Percentiles rank a stretch among this genome's conserved stretches.
Evolutionary conservation across 1,284 basidiomycete genomes (phyloP).

Genomic region (Porogramme epimiltina): DNA sequence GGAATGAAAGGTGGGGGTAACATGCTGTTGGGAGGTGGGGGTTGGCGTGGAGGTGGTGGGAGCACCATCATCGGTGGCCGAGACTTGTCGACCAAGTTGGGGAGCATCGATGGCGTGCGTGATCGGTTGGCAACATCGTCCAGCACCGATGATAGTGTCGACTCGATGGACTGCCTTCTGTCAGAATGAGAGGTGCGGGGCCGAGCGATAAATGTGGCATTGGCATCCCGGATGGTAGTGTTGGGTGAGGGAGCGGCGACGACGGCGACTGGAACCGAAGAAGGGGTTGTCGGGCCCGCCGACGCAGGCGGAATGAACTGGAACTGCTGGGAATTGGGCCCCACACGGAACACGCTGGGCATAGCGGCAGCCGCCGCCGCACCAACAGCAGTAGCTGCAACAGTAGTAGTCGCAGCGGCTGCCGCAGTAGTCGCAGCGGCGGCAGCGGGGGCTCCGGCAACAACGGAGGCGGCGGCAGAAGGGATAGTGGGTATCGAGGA

Average conservation of each 20-base stretch:
- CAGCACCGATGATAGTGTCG: conserved; percentile 53
- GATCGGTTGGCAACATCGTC: conserved; percentile 49
- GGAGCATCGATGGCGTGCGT: conserved; percentile 56
- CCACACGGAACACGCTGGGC: conserved; percentile 43
- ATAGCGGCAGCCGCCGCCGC: conserved; percentile 13
- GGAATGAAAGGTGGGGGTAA: conserved; percentile 76
- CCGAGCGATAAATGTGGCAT: conserved; percentile 44
- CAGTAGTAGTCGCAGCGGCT: conserved; percentile 17
- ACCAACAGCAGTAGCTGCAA: conserved; percentile 15
- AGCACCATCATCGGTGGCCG: conserved; percentile 84
- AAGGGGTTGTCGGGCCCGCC: conserved; percentile 30
- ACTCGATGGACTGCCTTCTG: conserved; percentile 58
- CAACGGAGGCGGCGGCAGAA: conserved; percentile 8
- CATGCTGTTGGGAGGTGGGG: conserved; percentile 76
- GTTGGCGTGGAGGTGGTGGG: conserved; percentile 81
- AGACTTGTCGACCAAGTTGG: conserved; percentile 66
- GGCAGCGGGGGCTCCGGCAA: not conserved
- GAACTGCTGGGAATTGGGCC: conserved; percentile 67
- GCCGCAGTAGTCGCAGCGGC: conserved; percentile 10
- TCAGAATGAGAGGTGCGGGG: conserved; percentile 44
- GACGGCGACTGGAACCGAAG: conserved; percentile 23
- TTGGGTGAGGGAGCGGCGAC: conserved; percentile 42
- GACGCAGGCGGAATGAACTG: conserved; percentile 66
- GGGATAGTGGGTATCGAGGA: conserved; percentile 8
- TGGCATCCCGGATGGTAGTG: conserved; percentile 44